Conservation (phyloP, 1,284 basidiomycete genomes). For the Microbotryomycetes sp. region DNA sequence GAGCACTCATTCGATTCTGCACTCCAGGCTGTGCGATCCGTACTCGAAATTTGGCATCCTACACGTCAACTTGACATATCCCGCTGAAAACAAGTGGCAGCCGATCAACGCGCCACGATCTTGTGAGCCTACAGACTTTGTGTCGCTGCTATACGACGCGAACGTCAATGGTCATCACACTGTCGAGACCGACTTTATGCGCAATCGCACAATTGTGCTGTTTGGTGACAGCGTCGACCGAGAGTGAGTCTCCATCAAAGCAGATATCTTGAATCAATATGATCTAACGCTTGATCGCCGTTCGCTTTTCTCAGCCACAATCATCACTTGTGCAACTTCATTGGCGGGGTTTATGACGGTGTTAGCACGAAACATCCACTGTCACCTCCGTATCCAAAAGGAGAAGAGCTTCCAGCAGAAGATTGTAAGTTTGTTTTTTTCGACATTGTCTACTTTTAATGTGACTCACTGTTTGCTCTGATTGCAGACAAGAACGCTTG, state of each 20-base stretch:
- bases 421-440: constrained; percentile 4
- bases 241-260: background rate
- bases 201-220: constrained; percentile 22
- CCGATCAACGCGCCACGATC: constrained; percentile 11
- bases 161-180: background rate
- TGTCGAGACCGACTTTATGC: constrained; percentile 6
- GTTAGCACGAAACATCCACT: constrained; percentile 14
- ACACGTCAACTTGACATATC: constrained; percentile 14
- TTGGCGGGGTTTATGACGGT: constrained; percentile 17
- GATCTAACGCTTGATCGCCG: too few species aligned
- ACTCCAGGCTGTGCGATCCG: background rate
- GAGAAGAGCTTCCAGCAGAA: constrained; percentile 14
- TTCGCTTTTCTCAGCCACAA: constrained; percentile 4
- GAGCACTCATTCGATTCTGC: background rate
- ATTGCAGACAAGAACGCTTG: constrained; percentile 3
- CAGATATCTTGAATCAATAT: background rate
- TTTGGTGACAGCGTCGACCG: constrained; percentile 29
- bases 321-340: constrained; percentile 16
- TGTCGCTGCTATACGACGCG: constrained; percentile 4
- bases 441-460: background rate
- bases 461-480: background rate
- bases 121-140: constrained; percentile 25
- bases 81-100: constrained; percentile 20
- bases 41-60: constrained; percentile 19
- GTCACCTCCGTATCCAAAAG: constrained; percentile 15